Conservation (phyloP, 176 grass and related monocot species). For the Elymus sibiricus region DNA sequence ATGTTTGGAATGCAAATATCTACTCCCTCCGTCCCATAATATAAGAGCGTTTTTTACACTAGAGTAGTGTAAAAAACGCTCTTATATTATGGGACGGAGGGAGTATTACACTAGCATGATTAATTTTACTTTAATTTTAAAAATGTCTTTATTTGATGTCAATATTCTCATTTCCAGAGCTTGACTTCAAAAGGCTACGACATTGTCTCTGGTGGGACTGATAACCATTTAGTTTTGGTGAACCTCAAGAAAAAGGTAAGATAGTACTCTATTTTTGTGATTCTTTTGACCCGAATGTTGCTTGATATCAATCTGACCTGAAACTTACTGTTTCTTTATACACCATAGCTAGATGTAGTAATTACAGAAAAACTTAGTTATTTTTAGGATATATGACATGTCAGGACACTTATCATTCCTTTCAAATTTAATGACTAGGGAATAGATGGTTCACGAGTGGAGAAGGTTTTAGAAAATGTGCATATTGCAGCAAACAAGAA, state of each 20-base stretch:
- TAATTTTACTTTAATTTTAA: constrained; percentile 1
- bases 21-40: no score
- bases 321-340: constrained; percentile 16
- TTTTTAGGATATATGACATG: constrained; percentile 13
- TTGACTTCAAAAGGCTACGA: constrained; percentile 81
- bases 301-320: neutral
- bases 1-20: constrained; percentile 14
- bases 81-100: no score
- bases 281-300: neutral
- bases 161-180: constrained; percentile 54
- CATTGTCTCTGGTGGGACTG: constrained; percentile 94
- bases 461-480: constrained; percentile 89
- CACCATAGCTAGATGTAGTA: constrained; percentile 17
- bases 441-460: constrained; percentile 95
- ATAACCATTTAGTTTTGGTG: constrained; percentile 99
- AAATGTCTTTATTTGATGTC: constrained; percentile 10
- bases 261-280: neutral
- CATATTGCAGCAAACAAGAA: constrained; percentile 99
- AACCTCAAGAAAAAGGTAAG: constrained; percentile 96
- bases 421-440: constrained; percentile 48
- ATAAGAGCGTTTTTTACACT: no score
- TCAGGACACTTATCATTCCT: neutral
- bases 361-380: neutral
- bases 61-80: no score
- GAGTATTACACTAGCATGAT: constrained; percentile 14